These are phyloP conservation scores for Kuraishia molischiana DNA, from an alignment of 805 yeast species.

Conservation along the genomic window DNA sequence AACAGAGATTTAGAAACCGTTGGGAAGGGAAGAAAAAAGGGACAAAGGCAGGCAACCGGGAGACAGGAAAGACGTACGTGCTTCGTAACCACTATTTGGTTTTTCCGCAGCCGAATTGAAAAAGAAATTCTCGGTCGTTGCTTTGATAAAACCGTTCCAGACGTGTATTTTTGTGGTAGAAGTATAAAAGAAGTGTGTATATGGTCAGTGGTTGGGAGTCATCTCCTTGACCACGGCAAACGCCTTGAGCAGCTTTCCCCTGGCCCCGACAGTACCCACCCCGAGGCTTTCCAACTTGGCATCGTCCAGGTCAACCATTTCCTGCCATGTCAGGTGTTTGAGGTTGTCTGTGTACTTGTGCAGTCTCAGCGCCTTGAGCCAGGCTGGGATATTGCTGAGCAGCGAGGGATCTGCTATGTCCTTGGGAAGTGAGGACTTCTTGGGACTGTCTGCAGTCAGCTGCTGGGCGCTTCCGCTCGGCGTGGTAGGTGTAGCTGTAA, in stretches of 20 bases:
- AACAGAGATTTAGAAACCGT: too few relatives aligned
- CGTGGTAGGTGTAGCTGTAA: conserved; percentile 7
- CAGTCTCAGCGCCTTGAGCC: conserved; percentile 83
- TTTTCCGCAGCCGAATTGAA: too few relatives aligned
- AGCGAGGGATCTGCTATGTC: conserved; percentile 43
- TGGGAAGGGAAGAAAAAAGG: too few relatives aligned
- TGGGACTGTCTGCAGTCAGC: conserved; percentile 3
- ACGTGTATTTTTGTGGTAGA: too few relatives aligned
- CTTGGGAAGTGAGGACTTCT: conserved; percentile 36
- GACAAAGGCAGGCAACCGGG: too few relatives aligned
- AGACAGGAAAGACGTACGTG: too few relatives aligned
- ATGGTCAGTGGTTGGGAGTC: too few relatives aligned
- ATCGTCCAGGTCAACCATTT: conserved; percentile 64
- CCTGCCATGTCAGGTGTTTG: conserved; percentile 68
- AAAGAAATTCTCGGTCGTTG: too few relatives aligned
- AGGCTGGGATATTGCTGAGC: conserved; percentile 74
- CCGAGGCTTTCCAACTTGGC: conserved; percentile 66
- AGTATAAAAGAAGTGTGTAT: too few relatives aligned
- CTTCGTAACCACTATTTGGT: too few relatives aligned
- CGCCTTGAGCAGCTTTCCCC: conserved; percentile 87
- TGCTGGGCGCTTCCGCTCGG: neutral
- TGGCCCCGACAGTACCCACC: conserved; percentile 90
- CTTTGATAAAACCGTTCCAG: too few relatives aligned
- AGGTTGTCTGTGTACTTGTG: conserved; percentile 91
- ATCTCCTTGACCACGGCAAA: conserved; percentile 77